phyloP scores from a whole-genome alignment of 305 asterid species.

The Solanum hybrid region DNA sequence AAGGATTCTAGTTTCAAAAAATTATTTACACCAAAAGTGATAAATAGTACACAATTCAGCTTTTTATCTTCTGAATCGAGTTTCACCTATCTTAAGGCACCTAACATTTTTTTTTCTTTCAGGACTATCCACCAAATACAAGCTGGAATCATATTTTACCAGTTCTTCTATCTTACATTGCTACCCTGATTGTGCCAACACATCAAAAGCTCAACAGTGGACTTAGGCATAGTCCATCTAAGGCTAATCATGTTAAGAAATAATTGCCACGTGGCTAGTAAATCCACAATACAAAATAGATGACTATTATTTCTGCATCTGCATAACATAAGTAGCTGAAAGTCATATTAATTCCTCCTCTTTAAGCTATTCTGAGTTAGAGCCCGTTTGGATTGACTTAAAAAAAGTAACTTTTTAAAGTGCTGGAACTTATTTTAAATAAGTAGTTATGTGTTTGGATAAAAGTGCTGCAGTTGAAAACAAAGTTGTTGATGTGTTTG shows the following conservation, averaged over 20 bases:
- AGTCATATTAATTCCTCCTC: not conserved
- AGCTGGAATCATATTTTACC: not conserved
- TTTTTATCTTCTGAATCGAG: not conserved
- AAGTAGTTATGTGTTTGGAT: too few species aligned
- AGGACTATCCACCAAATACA: not conserved
- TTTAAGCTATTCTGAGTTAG: not conserved
- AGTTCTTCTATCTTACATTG: not conserved
- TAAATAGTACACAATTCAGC: not conserved
- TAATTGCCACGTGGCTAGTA: not conserved
- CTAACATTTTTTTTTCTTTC: not conserved
- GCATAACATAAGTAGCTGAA: not conserved
- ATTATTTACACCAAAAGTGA: not conserved
- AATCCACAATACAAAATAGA: not conserved
- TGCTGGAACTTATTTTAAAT: too few species aligned
- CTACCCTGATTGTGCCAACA: not conserved
- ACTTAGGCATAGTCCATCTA: not conserved
- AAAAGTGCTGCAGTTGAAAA: too few species aligned
- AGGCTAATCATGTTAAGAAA: not conserved
- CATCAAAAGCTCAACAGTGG: not conserved
- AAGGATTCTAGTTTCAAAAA: not conserved
- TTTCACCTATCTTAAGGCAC: not conserved
- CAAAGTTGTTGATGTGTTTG: too few species aligned
- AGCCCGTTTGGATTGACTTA: too few species aligned
- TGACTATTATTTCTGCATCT: not conserved
- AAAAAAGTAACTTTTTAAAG: not conserved